Evolutionary conservation across 2,329 filamentous ascomycete species (phyloP).

Genomic region (Paracorniculantispora psalliotae): DNA sequence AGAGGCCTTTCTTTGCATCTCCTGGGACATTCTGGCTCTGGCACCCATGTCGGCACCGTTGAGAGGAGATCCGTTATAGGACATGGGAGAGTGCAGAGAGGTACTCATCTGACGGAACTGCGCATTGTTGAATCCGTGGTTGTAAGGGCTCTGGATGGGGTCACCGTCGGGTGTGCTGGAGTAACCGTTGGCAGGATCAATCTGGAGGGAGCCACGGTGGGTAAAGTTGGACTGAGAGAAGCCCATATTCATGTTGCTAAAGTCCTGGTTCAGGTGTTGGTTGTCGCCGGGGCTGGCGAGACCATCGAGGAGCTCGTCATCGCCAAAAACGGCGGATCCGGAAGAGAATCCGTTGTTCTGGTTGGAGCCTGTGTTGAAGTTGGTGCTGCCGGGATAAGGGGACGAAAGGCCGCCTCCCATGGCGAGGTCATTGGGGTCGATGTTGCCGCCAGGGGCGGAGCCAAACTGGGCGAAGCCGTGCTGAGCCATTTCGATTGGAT

Average conservation of each 20-base stretch:
- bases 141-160: constrained; percentile 86
- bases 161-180: constrained; percentile 89
- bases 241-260: constrained; percentile 51
- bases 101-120: constrained; percentile 66
- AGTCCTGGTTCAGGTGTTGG: constrained; percentile 52
- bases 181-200: constrained; percentile 69
- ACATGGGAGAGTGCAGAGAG: constrained; percentile 40
- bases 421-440: constrained; percentile 81
- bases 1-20: constrained; percentile 68
- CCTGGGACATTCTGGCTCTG: constrained; percentile 54
- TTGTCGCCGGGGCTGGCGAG: constrained; percentile 53
- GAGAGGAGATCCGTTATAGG: constrained; percentile 35
- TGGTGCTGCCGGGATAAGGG: constrained; percentile 48
- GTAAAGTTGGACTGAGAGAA: constrained; percentile 51
- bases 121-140: constrained; percentile 67
- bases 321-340: constrained; percentile 73
- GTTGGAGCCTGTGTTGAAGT: constrained; percentile 54
- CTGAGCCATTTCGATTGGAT: constrained; percentile 43
- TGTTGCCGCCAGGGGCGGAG: constrained; percentile 50
- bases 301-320: constrained; percentile 81
- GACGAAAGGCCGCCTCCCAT: constrained; percentile 59
- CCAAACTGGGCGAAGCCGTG: constrained; percentile 54
- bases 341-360: constrained; percentile 69
- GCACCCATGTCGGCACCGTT: constrained; percentile 45
- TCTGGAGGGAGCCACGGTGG: constrained; percentile 55